These are phyloP conservation scores for Eimeria tenella DNA, from an alignment of 169 alveolate genomes.

Conservation along the genomic window DNA sequence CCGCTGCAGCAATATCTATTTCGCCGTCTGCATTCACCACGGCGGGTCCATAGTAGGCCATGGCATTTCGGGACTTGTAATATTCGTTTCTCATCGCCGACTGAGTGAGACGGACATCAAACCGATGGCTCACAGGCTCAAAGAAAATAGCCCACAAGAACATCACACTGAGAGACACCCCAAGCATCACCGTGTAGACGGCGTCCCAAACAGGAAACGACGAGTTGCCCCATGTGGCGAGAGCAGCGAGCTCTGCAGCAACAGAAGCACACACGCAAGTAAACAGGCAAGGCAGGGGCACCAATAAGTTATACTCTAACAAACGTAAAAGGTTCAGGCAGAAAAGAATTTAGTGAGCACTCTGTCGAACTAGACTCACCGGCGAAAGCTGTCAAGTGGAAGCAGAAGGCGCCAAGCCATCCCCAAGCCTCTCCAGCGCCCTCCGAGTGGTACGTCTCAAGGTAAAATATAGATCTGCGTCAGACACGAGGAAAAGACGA, in stretches of 20 bases:
- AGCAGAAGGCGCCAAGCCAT: constrained; percentile 91
- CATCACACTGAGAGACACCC: constrained; percentile 86
- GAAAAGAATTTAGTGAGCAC: constrained; percentile 92
- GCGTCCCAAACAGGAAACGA: constrained; percentile 87
- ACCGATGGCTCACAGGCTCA: constrained; percentile 92
- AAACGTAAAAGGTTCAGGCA: constrained; percentile 87
- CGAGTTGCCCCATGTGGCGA: constrained; percentile 85
- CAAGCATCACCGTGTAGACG: constrained; percentile 88
- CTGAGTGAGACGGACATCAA: constrained; percentile 93
- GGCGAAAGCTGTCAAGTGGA: constrained; percentile 86
- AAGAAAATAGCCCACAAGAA: constrained; percentile 92
- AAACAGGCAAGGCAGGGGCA: background rate
- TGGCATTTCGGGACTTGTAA: constrained; percentile 94
- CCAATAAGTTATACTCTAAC: constrained; percentile 12
- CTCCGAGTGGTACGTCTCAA: constrained; percentile 94
- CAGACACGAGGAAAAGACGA: constrained; percentile 90
- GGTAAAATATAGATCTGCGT: constrained; percentile 89
- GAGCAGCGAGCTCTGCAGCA: constrained; percentile 86
- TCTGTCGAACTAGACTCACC: constrained; percentile 93
- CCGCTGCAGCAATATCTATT: constrained; percentile 89
- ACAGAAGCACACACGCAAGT: background rate
- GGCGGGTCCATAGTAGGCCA: constrained; percentile 96
- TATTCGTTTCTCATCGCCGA: constrained; percentile 94
- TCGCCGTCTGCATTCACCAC: constrained; percentile 93
- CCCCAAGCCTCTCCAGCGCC: constrained; percentile 96